Conservation (phyloP, 768 basidiomycete genomes). For the Tylopilus intermedius region DNA sequence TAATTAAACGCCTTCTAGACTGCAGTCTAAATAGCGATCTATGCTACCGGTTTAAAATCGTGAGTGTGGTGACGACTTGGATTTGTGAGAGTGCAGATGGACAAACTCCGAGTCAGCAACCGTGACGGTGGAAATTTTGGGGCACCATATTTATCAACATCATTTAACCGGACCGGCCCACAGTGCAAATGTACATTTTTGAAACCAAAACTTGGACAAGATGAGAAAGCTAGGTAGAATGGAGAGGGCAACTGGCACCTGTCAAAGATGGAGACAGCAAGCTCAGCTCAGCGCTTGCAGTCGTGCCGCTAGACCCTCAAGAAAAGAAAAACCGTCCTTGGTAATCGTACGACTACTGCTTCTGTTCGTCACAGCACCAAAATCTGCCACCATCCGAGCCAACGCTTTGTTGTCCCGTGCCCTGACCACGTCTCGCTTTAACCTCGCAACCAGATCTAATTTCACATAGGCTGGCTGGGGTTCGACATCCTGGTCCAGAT, state of each 20-base stretch:
- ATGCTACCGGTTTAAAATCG: neutral
- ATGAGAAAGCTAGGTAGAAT: too few relatives aligned
- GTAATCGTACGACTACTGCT: constrained; percentile 68
- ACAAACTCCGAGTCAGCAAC: neutral
- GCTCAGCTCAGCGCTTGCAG: constrained; percentile 34
- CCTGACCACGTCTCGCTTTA: constrained; percentile 48
- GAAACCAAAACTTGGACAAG: neutral
- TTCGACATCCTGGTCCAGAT: constrained; percentile 35
- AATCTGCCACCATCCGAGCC: constrained; percentile 63
- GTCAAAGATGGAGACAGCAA: neutral
- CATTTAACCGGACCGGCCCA: neutral
- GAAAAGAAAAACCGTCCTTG: constrained; percentile 70
- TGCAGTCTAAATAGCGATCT: neutral
- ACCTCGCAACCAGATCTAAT: constrained; percentile 52
- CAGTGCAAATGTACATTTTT: neutral
- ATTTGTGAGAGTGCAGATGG: neutral
- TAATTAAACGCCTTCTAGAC: neutral
- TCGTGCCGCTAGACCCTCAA: constrained; percentile 55
- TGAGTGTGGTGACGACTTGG: too few relatives aligned
- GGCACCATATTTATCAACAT: neutral
- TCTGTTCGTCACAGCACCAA: constrained; percentile 63
- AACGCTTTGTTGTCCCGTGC: constrained; percentile 54
- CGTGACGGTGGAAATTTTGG: neutral
- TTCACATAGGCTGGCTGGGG: constrained; percentile 50
- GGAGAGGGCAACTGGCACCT: neutral